Conservation (phyloP, 2,329 filamentous ascomycete species). For the Sporothrix phasma region DNA sequence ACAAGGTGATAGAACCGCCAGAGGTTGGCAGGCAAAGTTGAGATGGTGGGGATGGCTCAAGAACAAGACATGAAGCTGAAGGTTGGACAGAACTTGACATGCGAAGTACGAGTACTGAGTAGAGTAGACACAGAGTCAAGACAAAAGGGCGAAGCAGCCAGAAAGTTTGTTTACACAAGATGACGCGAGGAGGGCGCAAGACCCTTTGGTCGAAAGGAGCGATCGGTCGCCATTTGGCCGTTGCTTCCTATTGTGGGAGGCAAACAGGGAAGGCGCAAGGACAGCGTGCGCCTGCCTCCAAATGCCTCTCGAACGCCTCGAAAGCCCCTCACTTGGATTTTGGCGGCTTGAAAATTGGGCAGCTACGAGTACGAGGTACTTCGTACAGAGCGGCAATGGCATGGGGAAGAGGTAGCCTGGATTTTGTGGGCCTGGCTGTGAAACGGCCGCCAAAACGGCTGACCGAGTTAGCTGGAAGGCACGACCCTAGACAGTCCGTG, state of each 20-base stretch:
- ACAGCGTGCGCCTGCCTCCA: neutral
- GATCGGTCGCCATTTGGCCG: neutral
- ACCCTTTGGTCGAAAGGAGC: neutral
- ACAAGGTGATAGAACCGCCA: no score
- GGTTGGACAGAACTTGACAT: neutral
- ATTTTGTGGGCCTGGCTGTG: neutral
- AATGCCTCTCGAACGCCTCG: no score
- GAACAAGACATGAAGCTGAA: neutral
- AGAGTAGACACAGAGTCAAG: no score
- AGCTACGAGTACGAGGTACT: no score
- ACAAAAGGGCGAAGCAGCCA: neutral
- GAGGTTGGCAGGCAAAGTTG: neutral
- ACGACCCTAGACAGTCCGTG: constrained; percentile 9
- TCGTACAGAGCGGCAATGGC: no score
- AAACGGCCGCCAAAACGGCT: constrained; percentile 15
- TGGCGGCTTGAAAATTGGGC: constrained; percentile 2
- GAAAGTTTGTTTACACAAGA: neutral
- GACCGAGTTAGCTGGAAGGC: constrained; percentile 12
- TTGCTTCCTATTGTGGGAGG: neutral
- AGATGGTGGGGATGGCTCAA: neutral
- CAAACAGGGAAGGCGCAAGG: neutral
- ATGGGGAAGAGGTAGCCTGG: neutral
- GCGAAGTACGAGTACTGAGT: neutral
- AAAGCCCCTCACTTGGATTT: neutral
- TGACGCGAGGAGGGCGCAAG: neutral